phyloP scores from a whole-genome alignment of 139 green algal species.

The Chara braunii region DNA sequence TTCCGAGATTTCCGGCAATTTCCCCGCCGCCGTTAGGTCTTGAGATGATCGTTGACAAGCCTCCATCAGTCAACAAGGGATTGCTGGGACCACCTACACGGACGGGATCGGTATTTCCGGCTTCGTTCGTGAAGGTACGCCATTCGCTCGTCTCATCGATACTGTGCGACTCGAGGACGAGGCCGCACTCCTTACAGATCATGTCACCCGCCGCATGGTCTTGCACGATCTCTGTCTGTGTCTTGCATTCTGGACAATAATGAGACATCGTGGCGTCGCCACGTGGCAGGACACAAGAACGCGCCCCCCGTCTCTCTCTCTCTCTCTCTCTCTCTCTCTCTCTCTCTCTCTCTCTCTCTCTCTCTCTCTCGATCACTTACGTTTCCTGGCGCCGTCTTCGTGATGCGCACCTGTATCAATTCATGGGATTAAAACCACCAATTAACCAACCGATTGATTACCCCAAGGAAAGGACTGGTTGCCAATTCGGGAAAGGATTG shows the following conservation, averaged over 20 bases:
- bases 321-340: too few relatives aligned
- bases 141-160: conserved; percentile 93
- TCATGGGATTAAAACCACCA: too few relatives aligned
- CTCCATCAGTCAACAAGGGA: conserved; percentile 65
- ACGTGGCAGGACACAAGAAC: too few relatives aligned
- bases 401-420: too few relatives aligned
- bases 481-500: too few relatives aligned
- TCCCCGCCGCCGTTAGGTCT: conserved; percentile 24
- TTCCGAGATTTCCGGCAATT: conserved; percentile 32
- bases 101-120: conserved; percentile 9
- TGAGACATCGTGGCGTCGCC: too few relatives aligned
- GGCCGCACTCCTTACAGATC: conserved; percentile 56
- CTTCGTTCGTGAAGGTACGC: conserved; percentile 87
- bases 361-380: too few relatives aligned
- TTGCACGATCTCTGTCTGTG: conserved; percentile 16
- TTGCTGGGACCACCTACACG: conserved; percentile 68
- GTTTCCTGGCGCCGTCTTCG: too few relatives aligned
- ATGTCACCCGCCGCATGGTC: conserved; percentile 39
- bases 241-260: conserved; percentile 42
- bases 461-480: too few relatives aligned
- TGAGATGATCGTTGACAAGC: conserved; percentile 71
- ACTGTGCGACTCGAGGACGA: conserved; percentile 74
- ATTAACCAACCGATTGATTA: too few relatives aligned
- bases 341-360: too few relatives aligned
- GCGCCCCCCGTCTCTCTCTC: too few relatives aligned